Percentiles rank a stretch among this genome's conserved stretches.
Evolutionary conservation across 371 early-diverging fungal species (phyloP).

Genomic region (Neoconidiobolus thromboides): DNA sequence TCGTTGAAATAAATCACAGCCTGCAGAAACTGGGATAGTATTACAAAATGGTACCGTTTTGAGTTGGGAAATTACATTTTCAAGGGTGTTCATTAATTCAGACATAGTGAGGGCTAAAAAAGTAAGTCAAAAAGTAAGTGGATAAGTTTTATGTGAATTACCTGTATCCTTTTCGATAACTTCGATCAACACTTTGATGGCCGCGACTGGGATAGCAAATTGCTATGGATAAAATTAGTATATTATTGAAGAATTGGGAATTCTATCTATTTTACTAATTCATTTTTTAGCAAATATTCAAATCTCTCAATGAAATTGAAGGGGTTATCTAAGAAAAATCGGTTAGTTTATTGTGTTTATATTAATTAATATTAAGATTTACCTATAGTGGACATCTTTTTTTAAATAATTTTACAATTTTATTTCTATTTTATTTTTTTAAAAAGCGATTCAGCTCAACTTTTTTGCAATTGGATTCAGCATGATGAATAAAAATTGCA

Average conservation of each 20-base stretch:
- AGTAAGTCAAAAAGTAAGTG: not conserved
- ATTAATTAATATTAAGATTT: too few species aligned
- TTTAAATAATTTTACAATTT: too few species aligned
- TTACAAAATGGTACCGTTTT: conserved; percentile 30
- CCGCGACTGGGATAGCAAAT: conserved; percentile 74
- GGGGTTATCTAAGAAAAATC: too few species aligned
- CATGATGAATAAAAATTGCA: too few species aligned
- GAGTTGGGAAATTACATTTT: conserved; percentile 38
- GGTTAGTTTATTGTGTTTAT: too few species aligned
- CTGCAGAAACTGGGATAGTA: conserved; percentile 58
- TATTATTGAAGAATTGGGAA: not conserved
- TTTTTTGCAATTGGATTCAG: too few species aligned
- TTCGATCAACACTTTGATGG: conserved; percentile 62
- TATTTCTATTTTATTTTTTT: too few species aligned
- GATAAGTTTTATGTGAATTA: conserved; percentile 9
- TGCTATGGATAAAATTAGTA: conserved; percentile 19
- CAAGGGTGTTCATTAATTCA: conserved; percentile 65
- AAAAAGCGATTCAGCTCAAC: too few species aligned
- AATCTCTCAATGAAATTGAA: not conserved
- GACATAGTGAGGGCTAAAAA: conserved; percentile 54
- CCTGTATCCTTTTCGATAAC: conserved; percentile 46
- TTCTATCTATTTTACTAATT: not conserved
- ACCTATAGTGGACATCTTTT: too few species aligned
- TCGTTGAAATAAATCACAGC: conserved; percentile 72
- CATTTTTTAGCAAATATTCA: not conserved